phyloP scores from a whole-genome alignment of 345 rosid species.

The Citrus mangshanensis region DNA sequence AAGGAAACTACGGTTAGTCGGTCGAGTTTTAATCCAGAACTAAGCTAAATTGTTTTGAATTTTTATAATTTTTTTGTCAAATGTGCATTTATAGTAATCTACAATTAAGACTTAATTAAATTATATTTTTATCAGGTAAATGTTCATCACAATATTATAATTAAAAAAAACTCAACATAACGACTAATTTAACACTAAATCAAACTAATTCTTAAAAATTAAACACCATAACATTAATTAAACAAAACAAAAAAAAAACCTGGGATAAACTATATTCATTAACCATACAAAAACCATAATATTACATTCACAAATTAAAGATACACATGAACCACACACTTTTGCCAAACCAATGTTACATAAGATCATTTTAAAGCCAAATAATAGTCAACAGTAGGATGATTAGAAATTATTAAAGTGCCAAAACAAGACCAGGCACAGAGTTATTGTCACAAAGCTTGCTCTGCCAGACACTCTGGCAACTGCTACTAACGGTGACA shows the following conservation, averaged over 20 bases:
- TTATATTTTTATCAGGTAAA: no score
- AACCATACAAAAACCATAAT: neutral
- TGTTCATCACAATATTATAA: no score
- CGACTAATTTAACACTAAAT: no score
- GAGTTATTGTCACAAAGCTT: slow-evolving; percentile 19
- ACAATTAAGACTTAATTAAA: no score
- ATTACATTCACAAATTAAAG: neutral
- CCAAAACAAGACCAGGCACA: slow-evolving; percentile 24
- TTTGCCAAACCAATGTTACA: neutral
- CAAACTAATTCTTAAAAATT: no score
- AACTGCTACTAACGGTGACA: neutral
- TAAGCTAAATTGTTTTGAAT: no score
- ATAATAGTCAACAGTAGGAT: neutral
- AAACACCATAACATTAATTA: neutral
- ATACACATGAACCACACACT: neutral
- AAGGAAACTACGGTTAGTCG: no score
- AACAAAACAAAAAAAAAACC: no score
- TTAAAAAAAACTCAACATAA: no score
- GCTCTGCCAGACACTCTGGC: slow-evolving; percentile 27
- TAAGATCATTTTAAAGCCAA: neutral
- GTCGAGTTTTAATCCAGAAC: no score
- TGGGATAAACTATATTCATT: neutral
- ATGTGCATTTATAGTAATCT: no score
- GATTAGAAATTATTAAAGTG: neutral
- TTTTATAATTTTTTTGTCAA: no score